Evolutionary conservation across 179 eudicot genomes (phyloP).

Genomic region (Heliamphora pulchella): DNA sequence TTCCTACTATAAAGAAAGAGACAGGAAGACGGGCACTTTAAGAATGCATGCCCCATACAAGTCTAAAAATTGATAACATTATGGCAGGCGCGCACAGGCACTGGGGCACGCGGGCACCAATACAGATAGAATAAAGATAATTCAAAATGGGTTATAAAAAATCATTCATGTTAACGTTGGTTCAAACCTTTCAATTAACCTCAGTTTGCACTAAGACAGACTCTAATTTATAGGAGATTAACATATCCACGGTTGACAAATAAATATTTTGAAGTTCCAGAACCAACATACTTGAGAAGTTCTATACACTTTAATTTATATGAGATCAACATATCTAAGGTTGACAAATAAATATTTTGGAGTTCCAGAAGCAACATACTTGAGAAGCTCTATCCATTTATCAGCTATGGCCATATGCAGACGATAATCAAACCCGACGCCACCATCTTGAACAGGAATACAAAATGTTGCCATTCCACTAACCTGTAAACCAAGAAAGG

Average conservation of each 20-base stretch:
- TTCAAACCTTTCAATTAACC: not conserved
- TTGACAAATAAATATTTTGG: not conserved
- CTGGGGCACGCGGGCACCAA: not conserved
- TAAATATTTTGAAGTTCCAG: not conserved
- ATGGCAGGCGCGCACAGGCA: not conserved
- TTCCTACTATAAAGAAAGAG: not conserved
- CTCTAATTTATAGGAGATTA: not conserved
- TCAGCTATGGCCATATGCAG: slow-evolving; percentile 98
- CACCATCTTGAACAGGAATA: slow-evolving; percentile 83
- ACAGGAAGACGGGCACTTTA: no score
- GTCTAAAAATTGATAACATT: not conserved
- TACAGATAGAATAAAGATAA: not conserved
- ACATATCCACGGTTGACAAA: not conserved
- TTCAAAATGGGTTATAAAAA: not conserved
- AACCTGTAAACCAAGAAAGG: slow-evolving; percentile 46
- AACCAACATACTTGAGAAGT: not conserved
- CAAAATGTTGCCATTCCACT: slow-evolving; percentile 99
- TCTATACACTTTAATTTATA: not conserved
- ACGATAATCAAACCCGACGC: slow-evolving; percentile 92
- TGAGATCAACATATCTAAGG: not conserved
- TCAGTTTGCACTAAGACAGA: not conserved
- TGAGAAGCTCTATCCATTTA: slow-evolving; percentile 95
- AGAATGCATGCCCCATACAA: not conserved
- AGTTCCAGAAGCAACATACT: slow-evolving; percentile 41
- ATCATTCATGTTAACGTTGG: not conserved